A percentile compares a stretch with the other conserved stretches of the same genome.
Conservation (phyloP, 305 asterid genomes). For the Fraxinus floribunda region DNA sequence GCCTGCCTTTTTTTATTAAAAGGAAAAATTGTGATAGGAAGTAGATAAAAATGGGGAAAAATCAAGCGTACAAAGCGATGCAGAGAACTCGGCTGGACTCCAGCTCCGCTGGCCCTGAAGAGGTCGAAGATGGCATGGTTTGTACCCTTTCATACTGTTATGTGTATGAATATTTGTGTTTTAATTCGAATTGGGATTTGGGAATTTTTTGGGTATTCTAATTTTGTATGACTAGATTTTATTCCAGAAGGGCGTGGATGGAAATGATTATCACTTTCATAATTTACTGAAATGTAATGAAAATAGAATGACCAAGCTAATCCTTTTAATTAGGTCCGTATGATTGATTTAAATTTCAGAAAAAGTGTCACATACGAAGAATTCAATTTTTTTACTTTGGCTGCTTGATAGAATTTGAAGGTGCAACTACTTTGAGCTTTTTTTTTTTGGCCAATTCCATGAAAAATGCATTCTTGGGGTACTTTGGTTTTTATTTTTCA, state of each 20-base stretch:
- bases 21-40: background rate
- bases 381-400: too few species aligned
- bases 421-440: too few species aligned
- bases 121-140: constrained; percentile 94
- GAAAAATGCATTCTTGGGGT: too few species aligned
- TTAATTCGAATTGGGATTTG: background rate
- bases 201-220: too few species aligned
- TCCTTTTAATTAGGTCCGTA: background rate
- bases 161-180: background rate
- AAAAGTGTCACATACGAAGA: too few species aligned
- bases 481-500: too few species aligned
- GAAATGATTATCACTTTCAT: background rate
- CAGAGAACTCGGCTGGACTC: constrained; percentile 81
- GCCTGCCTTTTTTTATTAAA: background rate
- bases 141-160: constrained; percentile 62
- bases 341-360: too few species aligned
- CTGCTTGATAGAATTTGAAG: too few species aligned
- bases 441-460: too few species aligned
- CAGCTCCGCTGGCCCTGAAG: constrained; percentile 72
- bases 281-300: background rate
- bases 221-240: background rate
- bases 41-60: constrained; percentile 62
- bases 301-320: background rate
- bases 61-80: constrained; percentile 94
- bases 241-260: background rate